phyloP scores from a whole-genome alignment of 257 asterid species.

The Mentha longifolia region DNA sequence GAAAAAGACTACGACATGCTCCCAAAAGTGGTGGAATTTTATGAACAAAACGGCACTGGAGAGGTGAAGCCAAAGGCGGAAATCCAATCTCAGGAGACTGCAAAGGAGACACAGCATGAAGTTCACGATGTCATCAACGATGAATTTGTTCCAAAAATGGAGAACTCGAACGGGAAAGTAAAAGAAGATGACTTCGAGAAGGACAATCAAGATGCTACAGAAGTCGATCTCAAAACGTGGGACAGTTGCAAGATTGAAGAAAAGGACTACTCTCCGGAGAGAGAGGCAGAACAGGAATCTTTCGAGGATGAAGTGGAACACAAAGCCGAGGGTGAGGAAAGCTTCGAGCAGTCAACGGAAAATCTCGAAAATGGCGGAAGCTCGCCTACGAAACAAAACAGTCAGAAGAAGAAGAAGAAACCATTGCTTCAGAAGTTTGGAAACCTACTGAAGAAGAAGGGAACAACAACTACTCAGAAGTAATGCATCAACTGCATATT shows the following conservation, averaged over 20 bases:
- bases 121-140: conserved; percentile 36
- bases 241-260: conserved; percentile 90
- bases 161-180: conserved; percentile 42
- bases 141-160: conserved; percentile 40
- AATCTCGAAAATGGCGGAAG: conserved; percentile 52
- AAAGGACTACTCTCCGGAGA: conserved; percentile 73
- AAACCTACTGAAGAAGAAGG: conserved; percentile 84
- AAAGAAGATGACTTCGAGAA: conserved; percentile 45
- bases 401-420: conserved; percentile 89
- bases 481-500: conserved; percentile 34
- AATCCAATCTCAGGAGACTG: conserved; percentile 37
- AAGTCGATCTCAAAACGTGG: conserved; percentile 78
- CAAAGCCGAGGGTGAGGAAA: conserved; percentile 52
- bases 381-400: conserved; percentile 56
- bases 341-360: conserved; percentile 53
- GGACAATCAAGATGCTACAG: conserved; percentile 49
- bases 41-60: conserved; percentile 79
- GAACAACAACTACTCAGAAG: conserved; percentile 59
- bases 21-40: conserved; percentile 88
- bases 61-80: conserved; percentile 55
- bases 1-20: conserved; percentile 87
- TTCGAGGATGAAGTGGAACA: conserved; percentile 72
- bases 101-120: conserved; percentile 39
- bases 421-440: conserved; percentile 87
- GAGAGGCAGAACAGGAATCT: conserved; percentile 66